Evolutionary conservation across 169 alveolate species (phyloP), one percentile per base, ranked within the genome.

Genomic region (Sarcocystis neurona): DNA sequence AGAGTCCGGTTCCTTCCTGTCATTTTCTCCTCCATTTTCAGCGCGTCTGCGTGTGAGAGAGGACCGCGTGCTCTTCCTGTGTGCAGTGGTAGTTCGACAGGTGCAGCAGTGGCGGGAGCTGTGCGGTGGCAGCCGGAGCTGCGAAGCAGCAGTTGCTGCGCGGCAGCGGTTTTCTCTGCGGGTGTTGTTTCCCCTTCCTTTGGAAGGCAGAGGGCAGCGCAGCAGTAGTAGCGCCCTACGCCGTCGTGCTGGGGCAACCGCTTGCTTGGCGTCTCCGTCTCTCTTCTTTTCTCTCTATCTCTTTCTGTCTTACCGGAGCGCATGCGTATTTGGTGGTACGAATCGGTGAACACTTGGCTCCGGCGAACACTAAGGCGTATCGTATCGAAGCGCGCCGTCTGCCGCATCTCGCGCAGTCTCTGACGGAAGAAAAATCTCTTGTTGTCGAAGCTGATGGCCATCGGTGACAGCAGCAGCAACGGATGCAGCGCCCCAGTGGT

Each of bases 361-460:
- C 99, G 95, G 85, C 99, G 94, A 39, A 98, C 99, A 75, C 93
- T 94, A 47, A 98, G 94, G 77, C 97, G 92, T 37, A 97, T 93
- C 58, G 97, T 93, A 47, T 77, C 95, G 89, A 44, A 95, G 92
- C 56, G 93, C 91, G 70, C 53, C 15, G 66, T 68, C 10, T 94
- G 94, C 79, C 96, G 95, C 77, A 98, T 92, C 91, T 95, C 96
- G 79, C 94, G 94, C 56, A 97, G 50, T 85, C 96, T 98, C 58
- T 92, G 89, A 87, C 98, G 95, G 96, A 99, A 99, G 95, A 95
- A 98, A 60, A 94, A 95, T 79, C 99, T 95, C 93, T 98, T 99
- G 89, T 98, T 97, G 92, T 98, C 99, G 91, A 99, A 98, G 92
- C 97, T 98, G 66, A 99, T 92, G 50, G 98, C 93, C 91, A 94